These are phyloP conservation scores for Solanum chiquidenum DNA, from an alignment of 257 asterid genomes.

Conservation along the genomic window DNA sequence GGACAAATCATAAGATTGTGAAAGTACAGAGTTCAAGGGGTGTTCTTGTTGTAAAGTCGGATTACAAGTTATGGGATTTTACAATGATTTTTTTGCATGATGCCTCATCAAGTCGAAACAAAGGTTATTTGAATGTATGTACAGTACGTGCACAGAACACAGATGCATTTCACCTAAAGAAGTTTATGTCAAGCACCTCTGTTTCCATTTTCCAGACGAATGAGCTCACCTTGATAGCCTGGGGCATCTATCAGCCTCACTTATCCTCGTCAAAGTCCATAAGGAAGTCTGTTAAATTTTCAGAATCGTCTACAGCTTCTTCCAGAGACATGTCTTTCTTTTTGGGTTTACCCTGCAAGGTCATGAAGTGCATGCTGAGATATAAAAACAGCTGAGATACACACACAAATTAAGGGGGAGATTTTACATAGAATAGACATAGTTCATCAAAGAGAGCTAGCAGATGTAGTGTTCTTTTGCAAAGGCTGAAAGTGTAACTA, in stretches of 20 bases:
- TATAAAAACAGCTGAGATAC: too few species aligned
- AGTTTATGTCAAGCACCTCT: neutral
- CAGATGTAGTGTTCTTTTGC: too few species aligned
- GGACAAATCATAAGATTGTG: neutral
- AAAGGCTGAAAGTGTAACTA: too few species aligned
- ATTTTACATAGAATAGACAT: too few species aligned
- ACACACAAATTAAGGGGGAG: too few species aligned
- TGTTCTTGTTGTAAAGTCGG: neutral
- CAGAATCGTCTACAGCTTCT: slow-evolving; percentile 86
- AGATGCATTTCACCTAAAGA: neutral
- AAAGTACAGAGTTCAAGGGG: neutral
- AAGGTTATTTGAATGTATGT: neutral
- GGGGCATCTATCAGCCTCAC: slow-evolving; percentile 1
- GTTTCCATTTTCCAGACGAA: neutral
- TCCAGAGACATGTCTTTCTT: slow-evolving; percentile 58
- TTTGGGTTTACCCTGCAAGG: slow-evolving; percentile 44
- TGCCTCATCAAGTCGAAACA: neutral
- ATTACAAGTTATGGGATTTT: neutral
- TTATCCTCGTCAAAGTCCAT: slow-evolving; percentile 50
- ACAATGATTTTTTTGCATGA: neutral
- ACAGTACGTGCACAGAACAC: neutral
- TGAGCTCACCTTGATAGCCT: neutral
- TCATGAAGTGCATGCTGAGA: neutral
- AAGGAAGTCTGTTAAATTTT: slow-evolving; percentile 84
- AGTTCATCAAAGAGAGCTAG: too few species aligned